Percentiles rank a stretch among this genome's conserved stretches.
phyloP scores from a whole-genome alignment of 306 rosid genomes.

The Cotoneaster glaucophyllus region DNA sequence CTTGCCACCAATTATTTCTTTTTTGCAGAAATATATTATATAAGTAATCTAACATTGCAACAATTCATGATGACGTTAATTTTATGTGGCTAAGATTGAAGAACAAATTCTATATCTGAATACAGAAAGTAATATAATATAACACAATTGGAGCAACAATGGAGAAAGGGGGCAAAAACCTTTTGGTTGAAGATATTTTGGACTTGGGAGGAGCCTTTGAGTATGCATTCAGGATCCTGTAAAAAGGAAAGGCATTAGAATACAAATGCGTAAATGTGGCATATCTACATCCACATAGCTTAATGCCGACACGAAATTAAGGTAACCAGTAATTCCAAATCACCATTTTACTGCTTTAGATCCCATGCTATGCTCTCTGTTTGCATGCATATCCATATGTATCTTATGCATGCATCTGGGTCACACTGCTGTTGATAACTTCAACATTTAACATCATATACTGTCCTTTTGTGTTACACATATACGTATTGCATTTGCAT shows the following conservation, averaged over 20 bases:
- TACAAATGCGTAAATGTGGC: neutral
- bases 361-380: neutral
- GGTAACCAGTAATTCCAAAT: neutral
- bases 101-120: neutral
- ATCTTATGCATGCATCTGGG: neutral
- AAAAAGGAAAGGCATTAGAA: constrained; percentile 1
- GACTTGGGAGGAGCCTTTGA: constrained; percentile 66
- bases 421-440: neutral
- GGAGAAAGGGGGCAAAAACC: constrained; percentile 29
- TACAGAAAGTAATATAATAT: neutral
- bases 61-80: neutral
- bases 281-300: neutral
- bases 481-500: neutral
- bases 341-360: neutral
- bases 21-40: neutral
- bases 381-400: neutral
- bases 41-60: neutral
- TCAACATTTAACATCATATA: neutral
- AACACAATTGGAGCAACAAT: neutral
- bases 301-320: neutral
- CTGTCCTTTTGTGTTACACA: neutral
- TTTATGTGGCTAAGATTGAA: neutral
- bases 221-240: constrained; percentile 77
- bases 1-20: neutral
- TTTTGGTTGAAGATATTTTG: constrained; percentile 48